Percentiles rank a stretch among this genome's conserved stretches.
Conservation (phyloP, 345 rosid species). For the Ricinus communis region DNA sequence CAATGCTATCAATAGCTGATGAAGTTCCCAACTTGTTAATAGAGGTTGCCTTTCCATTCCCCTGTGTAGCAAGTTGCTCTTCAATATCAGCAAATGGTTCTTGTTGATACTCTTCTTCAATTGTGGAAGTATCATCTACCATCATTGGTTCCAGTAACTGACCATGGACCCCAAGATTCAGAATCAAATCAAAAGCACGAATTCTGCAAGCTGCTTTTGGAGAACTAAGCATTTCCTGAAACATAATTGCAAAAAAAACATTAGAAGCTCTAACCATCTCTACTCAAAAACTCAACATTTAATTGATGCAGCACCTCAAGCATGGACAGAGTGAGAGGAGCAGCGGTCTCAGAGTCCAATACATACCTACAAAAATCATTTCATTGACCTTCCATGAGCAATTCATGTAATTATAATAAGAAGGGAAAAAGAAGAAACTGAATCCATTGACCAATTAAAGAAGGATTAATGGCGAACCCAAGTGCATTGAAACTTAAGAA, state of each 20-base stretch:
- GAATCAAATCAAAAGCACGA: constrained; percentile 91
- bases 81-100: constrained; percentile 64
- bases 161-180: constrained; percentile 98
- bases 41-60: constrained; percentile 49
- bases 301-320: constrained; percentile 66
- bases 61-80: constrained; percentile 51
- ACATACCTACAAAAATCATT: constrained; percentile 70
- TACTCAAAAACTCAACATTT: constrained; percentile 15
- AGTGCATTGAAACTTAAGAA: not conserved
- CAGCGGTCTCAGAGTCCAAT: constrained; percentile 90
- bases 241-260: constrained; percentile 19
- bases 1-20: constrained; percentile 74
- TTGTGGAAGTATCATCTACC: constrained; percentile 63
- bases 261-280: constrained; percentile 27
- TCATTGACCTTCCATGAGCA: constrained; percentile 12
- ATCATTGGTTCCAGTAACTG: constrained; percentile 84
- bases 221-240: constrained; percentile 95
- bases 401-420: not conserved
- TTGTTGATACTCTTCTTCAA: constrained; percentile 78
- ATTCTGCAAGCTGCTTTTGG: constrained; percentile 69
- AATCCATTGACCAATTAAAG: not conserved
- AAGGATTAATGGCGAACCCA: not conserved
- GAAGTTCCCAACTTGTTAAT: constrained; percentile 47
- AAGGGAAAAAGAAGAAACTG: not conserved
- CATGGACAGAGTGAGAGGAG: constrained; percentile 96